A percentile compares a stretch with the other conserved stretches of the same genome.
phyloP scores from a whole-genome alignment of 2,329 filamentous ascomycete genomes.

The Pseudohalonectria lignicola region DNA sequence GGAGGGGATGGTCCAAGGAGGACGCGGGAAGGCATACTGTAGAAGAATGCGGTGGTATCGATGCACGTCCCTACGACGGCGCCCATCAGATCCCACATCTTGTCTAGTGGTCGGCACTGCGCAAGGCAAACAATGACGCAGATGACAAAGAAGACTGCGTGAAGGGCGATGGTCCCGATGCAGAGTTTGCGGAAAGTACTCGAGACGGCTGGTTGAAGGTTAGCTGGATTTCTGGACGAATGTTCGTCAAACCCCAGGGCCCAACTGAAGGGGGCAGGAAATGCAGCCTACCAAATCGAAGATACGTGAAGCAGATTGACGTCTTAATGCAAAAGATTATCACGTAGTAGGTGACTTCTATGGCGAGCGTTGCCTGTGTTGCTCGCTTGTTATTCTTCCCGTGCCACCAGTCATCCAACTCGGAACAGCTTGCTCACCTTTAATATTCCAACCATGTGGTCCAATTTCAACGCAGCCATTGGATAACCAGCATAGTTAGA shows the following conservation, averaged over 20 bases:
- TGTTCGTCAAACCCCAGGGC: neutral
- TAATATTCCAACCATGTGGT: slow-evolving; percentile 8
- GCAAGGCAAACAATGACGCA: slow-evolving; percentile 25
- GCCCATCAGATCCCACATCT: slow-evolving; percentile 26
- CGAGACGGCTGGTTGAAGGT: slow-evolving; percentile 7
- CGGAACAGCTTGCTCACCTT: too few species aligned
- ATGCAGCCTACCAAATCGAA: slow-evolving; percentile 27
- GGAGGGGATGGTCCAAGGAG: neutral
- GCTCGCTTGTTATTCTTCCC: too few species aligned
- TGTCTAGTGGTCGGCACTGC: slow-evolving; percentile 29
- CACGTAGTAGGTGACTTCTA: slow-evolving; percentile 28
- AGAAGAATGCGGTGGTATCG: slow-evolving; percentile 27
- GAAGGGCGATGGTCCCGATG: slow-evolving; percentile 22
- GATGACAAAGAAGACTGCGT: slow-evolving; percentile 26
- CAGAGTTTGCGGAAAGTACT: slow-evolving; percentile 18
- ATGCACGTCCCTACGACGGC: slow-evolving; percentile 24
- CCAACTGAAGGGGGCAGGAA: neutral
- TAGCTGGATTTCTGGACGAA: neutral
- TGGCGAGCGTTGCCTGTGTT: slow-evolving; percentile 18
- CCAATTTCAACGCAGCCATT: slow-evolving; percentile 8
- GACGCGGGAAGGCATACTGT: slow-evolving; percentile 16
- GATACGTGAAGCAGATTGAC: slow-evolving; percentile 33
- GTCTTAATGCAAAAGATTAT: slow-evolving; percentile 27
- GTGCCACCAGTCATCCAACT: too few species aligned
- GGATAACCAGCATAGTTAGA: slow-evolving; percentile 8